Percentiles rank a stretch among this genome's conserved stretches.
Conservation (phyloP, 2,329 filamentous ascomycete genomes). For the Blumeria graminis region DNA sequence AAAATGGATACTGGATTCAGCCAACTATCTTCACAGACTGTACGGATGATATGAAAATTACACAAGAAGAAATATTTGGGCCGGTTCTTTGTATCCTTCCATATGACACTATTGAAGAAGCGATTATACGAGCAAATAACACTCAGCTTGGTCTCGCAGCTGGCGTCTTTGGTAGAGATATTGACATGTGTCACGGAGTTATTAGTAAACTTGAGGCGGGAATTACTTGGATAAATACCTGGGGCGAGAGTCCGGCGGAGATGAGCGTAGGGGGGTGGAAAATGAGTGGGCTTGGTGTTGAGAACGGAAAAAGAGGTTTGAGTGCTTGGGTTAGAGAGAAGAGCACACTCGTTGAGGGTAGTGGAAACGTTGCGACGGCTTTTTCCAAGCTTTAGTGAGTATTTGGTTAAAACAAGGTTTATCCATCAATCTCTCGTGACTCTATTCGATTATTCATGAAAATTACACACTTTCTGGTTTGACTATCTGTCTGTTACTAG, state of each 20-base stretch:
- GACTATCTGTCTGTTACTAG: no score
- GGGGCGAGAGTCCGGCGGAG: slow-evolving; percentile 79
- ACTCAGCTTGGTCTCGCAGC: slow-evolving; percentile 61
- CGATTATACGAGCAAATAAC: slow-evolving; percentile 47
- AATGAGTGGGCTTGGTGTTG: slow-evolving; percentile 64
- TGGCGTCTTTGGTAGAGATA: slow-evolving; percentile 55
- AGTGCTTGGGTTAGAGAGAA: slow-evolving; percentile 70
- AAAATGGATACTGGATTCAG: slow-evolving; percentile 55
- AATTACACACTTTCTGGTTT: no score
- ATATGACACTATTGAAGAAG: slow-evolving; percentile 47
- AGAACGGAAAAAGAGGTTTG: slow-evolving; percentile 61
- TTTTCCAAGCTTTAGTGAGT: slow-evolving; percentile 33
- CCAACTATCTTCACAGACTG: slow-evolving; percentile 76
- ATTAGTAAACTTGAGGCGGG: slow-evolving; percentile 51
- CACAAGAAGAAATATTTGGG: slow-evolving; percentile 67
- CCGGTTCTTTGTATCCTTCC: slow-evolving; percentile 63
- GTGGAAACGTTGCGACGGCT: slow-evolving; percentile 40
- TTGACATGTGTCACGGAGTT: slow-evolving; percentile 50
- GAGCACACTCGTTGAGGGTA: slow-evolving; percentile 66
- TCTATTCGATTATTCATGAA: no score
- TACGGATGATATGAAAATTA: slow-evolving; percentile 58
- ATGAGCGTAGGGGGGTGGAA: slow-evolving; percentile 91
- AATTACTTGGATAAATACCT: slow-evolving; percentile 82
- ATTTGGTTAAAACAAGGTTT: background rate
- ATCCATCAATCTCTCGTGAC: no score